phyloP scores from a whole-genome alignment of 2,329 filamentous ascomycete species.

The Alternaria conjuncta region DNA sequence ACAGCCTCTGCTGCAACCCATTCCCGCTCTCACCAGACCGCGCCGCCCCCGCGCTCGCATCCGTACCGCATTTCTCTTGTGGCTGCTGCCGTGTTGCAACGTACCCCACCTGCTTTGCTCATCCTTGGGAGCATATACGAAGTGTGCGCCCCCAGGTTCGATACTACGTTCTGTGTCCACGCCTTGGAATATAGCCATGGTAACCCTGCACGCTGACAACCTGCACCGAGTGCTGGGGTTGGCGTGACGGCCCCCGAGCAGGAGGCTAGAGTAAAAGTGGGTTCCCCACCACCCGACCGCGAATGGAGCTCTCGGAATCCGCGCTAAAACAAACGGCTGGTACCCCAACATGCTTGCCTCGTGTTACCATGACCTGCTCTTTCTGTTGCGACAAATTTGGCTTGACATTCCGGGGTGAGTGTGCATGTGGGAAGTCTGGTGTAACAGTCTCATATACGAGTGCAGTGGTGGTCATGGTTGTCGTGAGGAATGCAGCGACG shows the following conservation, averaged over 20 bases:
- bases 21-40: background rate
- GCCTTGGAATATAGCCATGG: conserved; percentile 7
- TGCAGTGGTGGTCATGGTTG: background rate
- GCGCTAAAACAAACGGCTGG: conserved; percentile 46
- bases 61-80: conserved; percentile 14
- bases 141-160: conserved; percentile 2
- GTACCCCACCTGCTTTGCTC: conserved; percentile 22
- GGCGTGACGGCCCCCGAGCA: conserved; percentile 1
- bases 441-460: background rate
- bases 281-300: conserved; percentile 25
- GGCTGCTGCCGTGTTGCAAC: conserved; percentile 36
- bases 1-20: conserved; percentile 23
- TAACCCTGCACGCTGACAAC: conserved; percentile 10
- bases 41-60: conserved; percentile 1
- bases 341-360: conserved; percentile 37
- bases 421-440: conserved; percentile 14
- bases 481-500: background rate
- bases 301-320: conserved; percentile 14
- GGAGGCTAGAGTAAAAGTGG: conserved; percentile 1
- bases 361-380: conserved; percentile 29
- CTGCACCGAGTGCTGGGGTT: conserved; percentile 14
- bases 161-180: conserved; percentile 12
- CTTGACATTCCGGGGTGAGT: conserved; percentile 11
- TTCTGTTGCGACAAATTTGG: conserved; percentile 12
- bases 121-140: background rate